Base-by-base conservation (phyloP, 495 filamentous ascomycete genomes). In the Xylaria palmicola region DNA sequence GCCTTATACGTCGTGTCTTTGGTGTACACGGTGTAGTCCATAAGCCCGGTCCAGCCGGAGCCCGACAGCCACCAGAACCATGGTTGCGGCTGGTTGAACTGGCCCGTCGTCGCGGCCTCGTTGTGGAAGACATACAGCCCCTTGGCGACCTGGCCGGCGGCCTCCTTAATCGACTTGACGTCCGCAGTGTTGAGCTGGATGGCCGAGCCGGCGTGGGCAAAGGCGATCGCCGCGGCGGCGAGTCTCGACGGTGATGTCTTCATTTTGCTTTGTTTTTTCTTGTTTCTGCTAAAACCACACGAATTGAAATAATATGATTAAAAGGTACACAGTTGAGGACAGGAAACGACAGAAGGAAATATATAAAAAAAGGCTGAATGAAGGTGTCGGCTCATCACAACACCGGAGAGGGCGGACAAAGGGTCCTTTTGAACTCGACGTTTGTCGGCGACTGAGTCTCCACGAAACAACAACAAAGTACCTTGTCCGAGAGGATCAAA, bases 51-150 rank as follows among this genome's bases (percentile, higher is more conserved):
- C 74, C 90, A 92, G 76, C 88, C 87, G 10, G 87, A 86, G 15
- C 90, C 90, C 0, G 85, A 85, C 65, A 91, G 83, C 89, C 89
- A 92, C 89, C 88, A 92, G 74, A 87, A 93, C 73, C 92, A 93
- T 0, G 88, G 86, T 59, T 83, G 74, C 1, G 88, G 89, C 2
- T 91, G 73, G 69, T 87, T 90, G 15, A 71, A 71, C 51, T 71
- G 69, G 5, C 89, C 89, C 3, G 88, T 85, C 1, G 81, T 79
- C 44, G 89, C 83, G 45, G 86, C 88, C 1, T 87, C 84, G 22
- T 82, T 74, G 71, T 88, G 85, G 8, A 87, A 88, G 1, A 83
- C 85, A 63, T 91, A 92, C 59, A 81, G 53, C 4, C 79, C 79
- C 52, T 70, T 80, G 13, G 77, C 76, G 30, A 81, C 74, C 34